Evolutionary conservation across 2,329 filamentous ascomycete genomes (phyloP).

Genomic region (Acephala macrosclerotiorum): DNA sequence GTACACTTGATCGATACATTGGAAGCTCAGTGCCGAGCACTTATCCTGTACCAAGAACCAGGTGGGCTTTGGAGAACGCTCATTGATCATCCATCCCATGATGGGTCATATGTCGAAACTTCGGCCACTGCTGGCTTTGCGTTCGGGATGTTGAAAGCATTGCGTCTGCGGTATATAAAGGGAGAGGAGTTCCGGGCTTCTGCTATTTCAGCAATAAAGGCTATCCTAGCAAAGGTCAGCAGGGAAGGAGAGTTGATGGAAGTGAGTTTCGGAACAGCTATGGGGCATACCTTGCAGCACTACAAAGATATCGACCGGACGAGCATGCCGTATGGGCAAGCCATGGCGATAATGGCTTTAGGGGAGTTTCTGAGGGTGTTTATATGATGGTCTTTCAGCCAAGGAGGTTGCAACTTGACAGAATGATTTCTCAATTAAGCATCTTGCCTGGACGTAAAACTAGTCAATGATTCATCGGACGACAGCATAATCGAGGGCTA

Average conservation of each 20-base stretch:
- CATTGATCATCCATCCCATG: conserved; percentile 65
- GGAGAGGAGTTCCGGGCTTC: conserved; percentile 64
- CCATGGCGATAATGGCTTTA: conserved; percentile 84
- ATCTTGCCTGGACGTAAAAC: too few species aligned
- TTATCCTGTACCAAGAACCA: conserved; percentile 63
- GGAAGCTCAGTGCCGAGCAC: conserved; percentile 71
- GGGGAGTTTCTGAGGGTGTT: conserved; percentile 70
- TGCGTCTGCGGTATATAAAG: conserved; percentile 71
- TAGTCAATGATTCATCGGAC: too few species aligned
- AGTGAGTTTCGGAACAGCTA: conserved; percentile 80
- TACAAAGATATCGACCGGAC: conserved; percentile 80
- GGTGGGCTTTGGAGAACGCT: conserved; percentile 78
- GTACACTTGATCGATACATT: conserved; percentile 66
- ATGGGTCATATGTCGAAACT: conserved; percentile 78
- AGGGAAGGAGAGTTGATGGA: conserved; percentile 73
- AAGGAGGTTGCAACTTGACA: too few species aligned
- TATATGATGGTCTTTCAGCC: background rate
- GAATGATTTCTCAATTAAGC: too few species aligned
- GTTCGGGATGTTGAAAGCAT: conserved; percentile 79
- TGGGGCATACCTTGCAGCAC: conserved; percentile 76
- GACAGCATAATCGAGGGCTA: background rate
- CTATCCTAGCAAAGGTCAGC: conserved; percentile 71
- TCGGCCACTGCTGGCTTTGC: conserved; percentile 84
- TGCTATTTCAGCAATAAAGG: conserved; percentile 70
- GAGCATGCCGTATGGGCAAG: conserved; percentile 85